Evolutionary conservation across 108 stramenopile genomes (phyloP), one percentile per base, ranked within the genome.

Genomic region (Skeletonema tropicum): DNA sequence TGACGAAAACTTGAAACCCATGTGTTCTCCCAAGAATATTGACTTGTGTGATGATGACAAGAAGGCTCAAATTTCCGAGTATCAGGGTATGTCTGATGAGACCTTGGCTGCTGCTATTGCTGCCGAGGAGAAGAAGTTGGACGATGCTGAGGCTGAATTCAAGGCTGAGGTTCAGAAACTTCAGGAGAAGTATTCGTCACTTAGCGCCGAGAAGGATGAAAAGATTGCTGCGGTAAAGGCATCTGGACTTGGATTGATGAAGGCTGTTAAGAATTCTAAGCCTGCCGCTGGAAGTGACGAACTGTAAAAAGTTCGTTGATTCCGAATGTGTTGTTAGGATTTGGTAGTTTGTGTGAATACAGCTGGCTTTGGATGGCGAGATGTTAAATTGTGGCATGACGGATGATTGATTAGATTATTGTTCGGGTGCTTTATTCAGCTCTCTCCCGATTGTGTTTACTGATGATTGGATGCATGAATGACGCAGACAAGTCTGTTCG

Each of bases 21-120:
- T 64, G 70, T 91, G 81, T 78, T 83, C 65, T 46, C 58, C 85
- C 25, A 77, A 77, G 68, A 77, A 88, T 36, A 63, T 94, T 15
- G 90, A 89, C 55, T 66, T 87, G 52, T 90, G 92, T 70, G 83
- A 83, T 58, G 82, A 41, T 12, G 85, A 81, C 11, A 87, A 88
- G 73, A 85, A 89, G 76, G 89, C 84, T 25, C 66, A 82, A 35
- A 89, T 92, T 75, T 85, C 83, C 8, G 66, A 80, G 60, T 81
- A 79, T 42, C 26, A 68, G 23, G 85, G 66, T 11, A 82, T 89
- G 83, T 55, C 71, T 4, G 76, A 68, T 42, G 71, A 74, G 4
- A 92, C 89, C 12, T 67, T 94, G 60, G 62, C 75, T 8, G 75
- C 62, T 12, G 59, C 75, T 6, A 88, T 94, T 15, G 73, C 71